Evolutionary conservation across 164 flowering plant species (phyloP).

Genomic region (Nelumbo lutea): DNA sequence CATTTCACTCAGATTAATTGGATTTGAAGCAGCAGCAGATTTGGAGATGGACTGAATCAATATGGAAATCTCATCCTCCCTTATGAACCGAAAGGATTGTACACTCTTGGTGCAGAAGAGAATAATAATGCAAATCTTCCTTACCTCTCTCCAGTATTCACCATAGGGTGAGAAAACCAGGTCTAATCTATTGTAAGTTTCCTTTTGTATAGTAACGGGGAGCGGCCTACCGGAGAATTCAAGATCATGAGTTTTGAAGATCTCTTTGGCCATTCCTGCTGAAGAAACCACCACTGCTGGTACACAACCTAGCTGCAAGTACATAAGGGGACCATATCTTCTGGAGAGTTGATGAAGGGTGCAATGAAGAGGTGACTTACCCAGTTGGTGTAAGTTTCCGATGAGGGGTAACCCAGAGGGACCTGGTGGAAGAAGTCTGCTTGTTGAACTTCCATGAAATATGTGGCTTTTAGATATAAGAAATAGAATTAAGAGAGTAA

Average conservation of each 20-base stretch:
- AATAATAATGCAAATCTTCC: neutral
- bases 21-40: neutral
- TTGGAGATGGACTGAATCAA: neutral
- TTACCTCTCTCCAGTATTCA: neutral
- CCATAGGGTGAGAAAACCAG: neutral
- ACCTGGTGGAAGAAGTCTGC: too few relatives aligned
- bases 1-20: neutral
- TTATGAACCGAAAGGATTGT: neutral
- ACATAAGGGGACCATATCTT: neutral
- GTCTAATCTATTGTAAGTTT: neutral
- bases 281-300: neutral
- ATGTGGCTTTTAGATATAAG: too few relatives aligned
- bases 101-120: constrained; percentile 8
- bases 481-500: too few relatives aligned
- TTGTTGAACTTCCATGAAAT: too few relatives aligned
- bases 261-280: constrained; percentile 3
- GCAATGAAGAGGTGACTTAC: too few relatives aligned
- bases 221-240: neutral
- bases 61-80: neutral
- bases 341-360: neutral
- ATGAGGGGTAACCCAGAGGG: too few relatives aligned
- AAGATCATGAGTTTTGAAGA: constrained; percentile 5
- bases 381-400: too few relatives aligned
- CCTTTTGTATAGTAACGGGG: neutral
- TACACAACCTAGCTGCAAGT: neutral